Evolutionary conservation across 2,329 filamentous ascomycete species (phyloP), one percentile per base, ranked within the genome.

Genomic region (Tolypocladium ophioglossoides): DNA sequence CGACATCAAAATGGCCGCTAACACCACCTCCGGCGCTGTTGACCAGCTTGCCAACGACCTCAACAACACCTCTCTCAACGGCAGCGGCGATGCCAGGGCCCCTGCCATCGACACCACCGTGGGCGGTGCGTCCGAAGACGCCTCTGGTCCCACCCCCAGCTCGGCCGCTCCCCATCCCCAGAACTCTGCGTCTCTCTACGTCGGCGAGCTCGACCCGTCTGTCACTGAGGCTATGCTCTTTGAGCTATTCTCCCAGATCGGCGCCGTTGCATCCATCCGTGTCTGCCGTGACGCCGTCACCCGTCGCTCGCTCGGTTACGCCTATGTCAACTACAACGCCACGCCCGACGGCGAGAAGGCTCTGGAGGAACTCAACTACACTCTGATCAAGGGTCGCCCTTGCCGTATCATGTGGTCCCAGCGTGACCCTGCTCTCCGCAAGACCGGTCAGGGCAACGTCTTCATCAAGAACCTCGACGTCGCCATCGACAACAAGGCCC

Each of bases 321-420:
- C 94, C 74, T 99, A 99, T 74, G 94, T 99, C 77, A 99, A 99
- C 85, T 99, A 97, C 85, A 99, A 97, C 82, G 92, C 90, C 74
- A 95, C 91, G 59, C 74, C 84, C 59, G 94, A 99, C 72, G 94
- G 94, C 66, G 94, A 99, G 82, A 95, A 95, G 77, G 94, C 94
- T 67, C 86, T 99, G 58, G 94, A 99, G 78, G 94, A 99, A 78
- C 84, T 99, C 66, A 99, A 99, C 85, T 99, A 99, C 82, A 99
- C 94, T 60, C 80, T 96, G 66, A 97, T 99, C 80, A 97, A 97
- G 84, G 91, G 91, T 67, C 91, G 89, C 70, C 92, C 94, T 57
- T 99, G 94, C 87, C 92, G 94, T 70, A 99, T 99, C 78, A 99
- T 99, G 94, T 99, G 94, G 94, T 99, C 94, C 62, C 94, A 99